Percentiles rank a stretch among this genome's conserved stretches.
phyloP scores from a whole-genome alignment of 495 filamentous ascomycete genomes.

The Gamarada debralockiae region DNA sequence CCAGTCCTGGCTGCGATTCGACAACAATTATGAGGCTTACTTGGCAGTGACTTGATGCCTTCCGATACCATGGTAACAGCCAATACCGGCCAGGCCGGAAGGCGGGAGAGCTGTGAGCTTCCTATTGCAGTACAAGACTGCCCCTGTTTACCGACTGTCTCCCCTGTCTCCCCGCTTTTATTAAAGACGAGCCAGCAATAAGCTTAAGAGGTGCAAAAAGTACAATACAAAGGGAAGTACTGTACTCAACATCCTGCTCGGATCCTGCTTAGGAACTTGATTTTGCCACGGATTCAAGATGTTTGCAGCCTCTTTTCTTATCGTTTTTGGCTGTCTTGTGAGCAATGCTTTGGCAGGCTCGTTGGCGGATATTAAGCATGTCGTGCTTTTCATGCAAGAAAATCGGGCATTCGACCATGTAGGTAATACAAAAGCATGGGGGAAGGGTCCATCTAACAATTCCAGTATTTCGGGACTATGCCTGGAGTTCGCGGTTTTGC shows the following conservation, averaged over 20 bases:
- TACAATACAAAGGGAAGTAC: too few relatives aligned
- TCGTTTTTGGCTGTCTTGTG: background rate
- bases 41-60: too few relatives aligned
- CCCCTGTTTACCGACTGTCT: too few relatives aligned
- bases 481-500: conserved; percentile 29
- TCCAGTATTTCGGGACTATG: conserved; percentile 30
- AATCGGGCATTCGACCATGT: conserved; percentile 27
- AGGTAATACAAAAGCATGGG: background rate
- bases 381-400: conserved; percentile 34
- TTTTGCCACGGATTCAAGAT: background rate
- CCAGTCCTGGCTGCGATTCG: too few relatives aligned
- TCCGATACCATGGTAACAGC: too few relatives aligned
- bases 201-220: too few relatives aligned
- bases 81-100: too few relatives aligned
- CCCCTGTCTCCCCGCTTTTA: too few relatives aligned
- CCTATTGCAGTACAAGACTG: too few relatives aligned
- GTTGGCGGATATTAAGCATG: conserved; percentile 31
- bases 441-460: background rate
- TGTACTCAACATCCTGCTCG: background rate
- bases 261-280: background rate
- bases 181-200: too few relatives aligned
- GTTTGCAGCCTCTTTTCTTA: background rate
- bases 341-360: conserved; percentile 20
- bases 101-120: too few relatives aligned
- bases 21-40: too few relatives aligned